These are phyloP conservation scores for Backusella tuberculispora DNA, from an alignment of 192 early-diverging fungal species.

Conservation along the genomic window DNA sequence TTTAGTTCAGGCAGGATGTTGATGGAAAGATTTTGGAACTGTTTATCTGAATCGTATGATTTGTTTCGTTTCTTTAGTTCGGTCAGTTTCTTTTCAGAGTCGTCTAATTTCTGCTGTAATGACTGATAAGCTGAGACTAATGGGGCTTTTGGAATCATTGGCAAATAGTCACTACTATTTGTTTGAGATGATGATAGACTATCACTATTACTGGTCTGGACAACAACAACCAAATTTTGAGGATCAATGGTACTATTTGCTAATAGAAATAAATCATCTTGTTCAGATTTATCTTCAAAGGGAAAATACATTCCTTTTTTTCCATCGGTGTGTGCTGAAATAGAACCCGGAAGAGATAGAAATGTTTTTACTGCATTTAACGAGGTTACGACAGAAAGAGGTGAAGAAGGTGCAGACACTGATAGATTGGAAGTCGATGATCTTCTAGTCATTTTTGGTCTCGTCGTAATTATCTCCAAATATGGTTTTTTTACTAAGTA, in stretches of 20 bases:
- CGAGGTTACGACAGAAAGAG: conserved; percentile 4
- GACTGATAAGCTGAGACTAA: conserved; percentile 46
- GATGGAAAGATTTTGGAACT: conserved; percentile 5
- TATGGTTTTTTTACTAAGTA: neutral
- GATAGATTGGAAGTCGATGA: conserved; percentile 26
- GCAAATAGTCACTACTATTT: conserved; percentile 39
- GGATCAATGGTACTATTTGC: conserved; percentile 52
- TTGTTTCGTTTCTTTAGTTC: conserved; percentile 31
- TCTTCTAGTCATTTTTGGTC: neutral
- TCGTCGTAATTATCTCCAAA: neutral
- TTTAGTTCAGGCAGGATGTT: conserved; percentile 40
- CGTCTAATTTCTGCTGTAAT: conserved; percentile 43
- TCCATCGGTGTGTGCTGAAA: conserved; percentile 12
- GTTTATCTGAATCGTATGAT: conserved; percentile 15
- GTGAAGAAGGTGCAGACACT: conserved; percentile 14
- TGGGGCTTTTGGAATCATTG: conserved; percentile 54
- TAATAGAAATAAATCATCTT: conserved; percentile 4
- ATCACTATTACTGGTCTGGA: conserved; percentile 41
- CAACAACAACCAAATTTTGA: conserved; percentile 42
- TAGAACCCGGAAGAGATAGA: conserved; percentile 17
- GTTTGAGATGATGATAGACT: conserved; percentile 7
- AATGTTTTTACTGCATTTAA: conserved; percentile 25
- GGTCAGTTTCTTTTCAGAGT: conserved; percentile 23
- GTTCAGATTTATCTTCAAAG: conserved; percentile 4
- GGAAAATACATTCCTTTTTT: conserved; percentile 5